phyloP scores from a whole-genome alignment of 768 basidiomycete genomes.

The Hypholoma sublateritium region DNA sequence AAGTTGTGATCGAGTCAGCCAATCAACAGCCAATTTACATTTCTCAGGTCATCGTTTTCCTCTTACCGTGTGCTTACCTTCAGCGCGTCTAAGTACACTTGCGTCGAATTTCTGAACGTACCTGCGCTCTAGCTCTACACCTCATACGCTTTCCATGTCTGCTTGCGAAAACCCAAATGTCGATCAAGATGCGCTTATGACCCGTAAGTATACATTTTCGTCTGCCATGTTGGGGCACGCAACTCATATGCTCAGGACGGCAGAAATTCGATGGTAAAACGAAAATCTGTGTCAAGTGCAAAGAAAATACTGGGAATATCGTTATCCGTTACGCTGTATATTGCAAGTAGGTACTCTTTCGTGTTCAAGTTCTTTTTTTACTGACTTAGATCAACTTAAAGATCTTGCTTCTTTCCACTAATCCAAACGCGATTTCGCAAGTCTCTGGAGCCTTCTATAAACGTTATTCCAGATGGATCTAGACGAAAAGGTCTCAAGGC shows the following conservation, averaged over 20 bases:
- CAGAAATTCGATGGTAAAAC: conserved; percentile 63
- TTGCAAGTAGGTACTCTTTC: conserved; percentile 62
- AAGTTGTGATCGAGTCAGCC: too few species aligned
- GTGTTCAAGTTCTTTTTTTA: not conserved
- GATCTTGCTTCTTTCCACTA: conserved; percentile 61
- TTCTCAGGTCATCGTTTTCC: too few species aligned
- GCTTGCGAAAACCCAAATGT: conserved; percentile 66
- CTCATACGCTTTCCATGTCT: conserved; percentile 11
- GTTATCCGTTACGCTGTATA: conserved; percentile 81
- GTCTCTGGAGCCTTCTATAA: conserved; percentile 63
- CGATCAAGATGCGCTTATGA: conserved; percentile 66
- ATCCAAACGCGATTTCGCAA: conserved; percentile 64
- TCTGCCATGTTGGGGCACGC: not conserved
- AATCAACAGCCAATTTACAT: too few species aligned
- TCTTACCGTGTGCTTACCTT: too few species aligned
- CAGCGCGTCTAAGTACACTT: too few species aligned
- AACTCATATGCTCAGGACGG: conserved; percentile 49
- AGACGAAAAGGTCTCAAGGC: conserved; percentile 64
- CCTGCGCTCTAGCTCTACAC: not conserved
- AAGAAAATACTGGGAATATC: conserved; percentile 59
- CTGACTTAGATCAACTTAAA: conserved; percentile 8
- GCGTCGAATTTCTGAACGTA: not conserved
- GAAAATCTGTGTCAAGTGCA: conserved; percentile 74
- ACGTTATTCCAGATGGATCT: conserved; percentile 51
- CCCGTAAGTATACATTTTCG: conserved; percentile 43